These are phyloP conservation scores for Pseudogymnoascus sp. DNA, from an alignment of 2,329 filamentous ascomycete species.

Conservation along the genomic window DNA sequence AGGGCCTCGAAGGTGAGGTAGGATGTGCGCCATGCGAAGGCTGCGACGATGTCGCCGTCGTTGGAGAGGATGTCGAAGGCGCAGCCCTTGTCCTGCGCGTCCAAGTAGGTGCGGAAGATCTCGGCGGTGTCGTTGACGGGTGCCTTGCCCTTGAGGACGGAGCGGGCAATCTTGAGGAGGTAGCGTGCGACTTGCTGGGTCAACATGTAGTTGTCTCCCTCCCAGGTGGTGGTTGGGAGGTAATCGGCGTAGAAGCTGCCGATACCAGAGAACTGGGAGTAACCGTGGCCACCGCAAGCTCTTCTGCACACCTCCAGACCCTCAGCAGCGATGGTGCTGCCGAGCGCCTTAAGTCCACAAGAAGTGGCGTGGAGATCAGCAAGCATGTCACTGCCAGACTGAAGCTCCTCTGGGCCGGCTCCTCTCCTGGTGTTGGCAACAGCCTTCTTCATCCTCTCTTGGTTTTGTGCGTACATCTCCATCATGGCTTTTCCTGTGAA, in stretches of 20 bases:
- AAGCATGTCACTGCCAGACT: conserved; percentile 57
- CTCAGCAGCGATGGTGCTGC: conserved; percentile 63
- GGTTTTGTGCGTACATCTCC: conserved; percentile 62
- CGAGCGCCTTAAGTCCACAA: conserved; percentile 66
- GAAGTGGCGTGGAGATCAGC: conserved; percentile 71
- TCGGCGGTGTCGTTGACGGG: conserved; percentile 59
- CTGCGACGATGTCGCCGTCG: conserved; percentile 62
- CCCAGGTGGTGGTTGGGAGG: conserved; percentile 58
- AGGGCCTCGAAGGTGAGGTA: conserved; percentile 69
- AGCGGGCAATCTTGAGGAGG: conserved; percentile 66
- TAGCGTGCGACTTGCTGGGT: conserved; percentile 70
- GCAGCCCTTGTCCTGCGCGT: conserved; percentile 59
- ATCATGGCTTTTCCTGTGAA: conserved; percentile 75
- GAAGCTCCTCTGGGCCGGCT: conserved; percentile 59
- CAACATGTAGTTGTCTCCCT: conserved; percentile 77
- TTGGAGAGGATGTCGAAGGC: conserved; percentile 66
- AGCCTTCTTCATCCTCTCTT: conserved; percentile 51
- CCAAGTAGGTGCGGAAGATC: conserved; percentile 57
- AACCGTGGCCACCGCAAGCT: conserved; percentile 71
- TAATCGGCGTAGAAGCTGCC: conserved; percentile 69
- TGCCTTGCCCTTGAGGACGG: conserved; percentile 56
- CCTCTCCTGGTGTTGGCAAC: conserved; percentile 40
- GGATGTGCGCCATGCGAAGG: conserved; percentile 67
- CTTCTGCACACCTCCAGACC: conserved; percentile 67
- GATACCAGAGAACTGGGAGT: conserved; percentile 68